A percentile compares a stretch with the other conserved stretches of the same genome.
Evolutionary conservation across 2,329 filamentous ascomycete species (phyloP).

Genomic region (Alternaria arbusti): DNA sequence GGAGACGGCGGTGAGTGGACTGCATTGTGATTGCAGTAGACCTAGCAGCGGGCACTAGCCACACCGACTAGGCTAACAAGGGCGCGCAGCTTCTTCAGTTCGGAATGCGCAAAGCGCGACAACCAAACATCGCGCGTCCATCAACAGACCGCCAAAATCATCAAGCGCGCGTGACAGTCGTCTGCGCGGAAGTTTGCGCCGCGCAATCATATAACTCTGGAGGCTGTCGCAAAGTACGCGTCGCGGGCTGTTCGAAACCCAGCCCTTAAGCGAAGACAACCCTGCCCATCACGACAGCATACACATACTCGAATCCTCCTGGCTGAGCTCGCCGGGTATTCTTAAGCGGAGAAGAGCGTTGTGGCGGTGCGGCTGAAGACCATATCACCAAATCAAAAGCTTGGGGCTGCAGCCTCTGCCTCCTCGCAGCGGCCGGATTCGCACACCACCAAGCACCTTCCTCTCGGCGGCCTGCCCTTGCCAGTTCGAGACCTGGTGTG

Average conservation of each 20-base stretch:
- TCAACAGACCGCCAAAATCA: not conserved
- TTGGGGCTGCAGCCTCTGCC: conserved; percentile 6
- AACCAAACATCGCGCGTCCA: not conserved
- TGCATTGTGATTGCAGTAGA: conserved; percentile 8
- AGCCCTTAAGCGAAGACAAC: conserved; percentile 4
- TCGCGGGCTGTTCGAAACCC: not conserved
- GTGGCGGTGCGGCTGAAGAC: conserved; percentile 22
- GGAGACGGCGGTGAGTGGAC: conserved; percentile 16
- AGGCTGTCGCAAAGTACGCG: not conserved
- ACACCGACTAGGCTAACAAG: conserved; percentile 10
- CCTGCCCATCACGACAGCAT: not conserved
- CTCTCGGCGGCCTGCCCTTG: conserved; percentile 3
- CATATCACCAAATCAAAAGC: conserved; percentile 3
- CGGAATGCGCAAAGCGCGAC: not conserved
- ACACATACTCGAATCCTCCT: not conserved
- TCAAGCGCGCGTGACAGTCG: not conserved
- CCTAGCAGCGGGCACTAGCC: conserved; percentile 12
- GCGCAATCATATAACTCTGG: not conserved
- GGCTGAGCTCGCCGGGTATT: conserved; percentile 8
- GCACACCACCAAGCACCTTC: conserved; percentile 3
- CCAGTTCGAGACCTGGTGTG: not conserved
- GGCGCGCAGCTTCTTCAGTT: conserved; percentile 7
- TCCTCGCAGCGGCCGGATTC: conserved; percentile 3
- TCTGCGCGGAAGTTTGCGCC: not conserved
- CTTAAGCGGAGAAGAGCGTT: conserved; percentile 6